Evolutionary conservation across 305 asterid genomes (phyloP), one percentile per base, ranked within the genome.

Genomic region (Fraxinus velutina): DNA sequence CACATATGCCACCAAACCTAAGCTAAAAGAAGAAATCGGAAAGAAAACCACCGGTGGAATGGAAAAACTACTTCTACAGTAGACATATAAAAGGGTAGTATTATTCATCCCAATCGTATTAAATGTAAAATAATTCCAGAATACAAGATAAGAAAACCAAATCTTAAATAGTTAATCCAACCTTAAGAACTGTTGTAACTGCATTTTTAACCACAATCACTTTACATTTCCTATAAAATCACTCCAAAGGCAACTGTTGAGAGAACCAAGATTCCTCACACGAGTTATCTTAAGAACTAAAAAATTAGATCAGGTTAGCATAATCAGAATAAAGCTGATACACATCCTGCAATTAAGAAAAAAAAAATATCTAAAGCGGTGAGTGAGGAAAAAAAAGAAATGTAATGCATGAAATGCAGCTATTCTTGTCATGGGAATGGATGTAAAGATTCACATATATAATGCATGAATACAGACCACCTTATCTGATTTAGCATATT

Each of bases 101-200:
- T 2, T 60, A 19, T 60, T 19, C 70, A n/a, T 19, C 4, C 30
- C 30, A 19, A 19, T 84, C 15, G 29, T 60, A 33, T 29, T 29
- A 60, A 75, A 12, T 52, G 24, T 52, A 52, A 50, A 50, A 47
- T 47, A 47, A 47, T 47, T 13, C 57, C 57, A 47, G 19, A 47
- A 3, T 13, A 13, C 57, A 47, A 47, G 57, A 68, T 60, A 33
- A 52, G 60, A 73, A 75, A 17, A 30, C 21, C 10, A 78, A 10
- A 71, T 15, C 47, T 47, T 39, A 60, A 47, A 42, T 60, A 47
- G 76, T 80, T 47, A 78, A 85, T 72, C 21, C 17, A 79, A 76
- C 33, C 24, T 7, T 5, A 62, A 8, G 73, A 85, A 24, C 17
- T n/a, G 21, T 6, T 19, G 22, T 55, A 19, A n/a, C 13, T 17